Evolutionary conservation across 1,284 basidiomycete species (phyloP).

Genomic region (Fistulinella cinereoalba): DNA sequence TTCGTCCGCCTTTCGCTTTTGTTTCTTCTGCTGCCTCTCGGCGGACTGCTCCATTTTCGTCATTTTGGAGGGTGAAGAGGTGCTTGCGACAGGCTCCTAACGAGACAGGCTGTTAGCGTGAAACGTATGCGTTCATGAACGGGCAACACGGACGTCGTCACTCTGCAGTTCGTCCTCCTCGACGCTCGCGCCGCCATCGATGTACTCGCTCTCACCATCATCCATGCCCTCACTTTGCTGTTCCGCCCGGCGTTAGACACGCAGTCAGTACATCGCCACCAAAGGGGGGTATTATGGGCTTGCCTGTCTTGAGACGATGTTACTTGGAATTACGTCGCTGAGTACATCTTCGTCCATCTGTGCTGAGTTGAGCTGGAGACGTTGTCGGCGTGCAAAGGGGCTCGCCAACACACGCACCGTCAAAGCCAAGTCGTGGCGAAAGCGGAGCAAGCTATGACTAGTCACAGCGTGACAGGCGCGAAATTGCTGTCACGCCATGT

Average conservation of each 20-base stretch:
- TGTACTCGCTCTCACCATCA: slow-evolving; percentile 63
- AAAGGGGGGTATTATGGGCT: slow-evolving; percentile 14
- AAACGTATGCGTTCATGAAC: slow-evolving; percentile 9
- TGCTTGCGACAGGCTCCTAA: slow-evolving; percentile 27
- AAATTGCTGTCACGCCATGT: slow-evolving; percentile 8
- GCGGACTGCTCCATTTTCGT: slow-evolving; percentile 39
- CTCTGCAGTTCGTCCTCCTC: slow-evolving; percentile 67
- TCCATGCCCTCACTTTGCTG: slow-evolving; percentile 68
- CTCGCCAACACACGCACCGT: slow-evolving; percentile 14
- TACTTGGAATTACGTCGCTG: slow-evolving; percentile 78
- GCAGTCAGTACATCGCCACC: slow-evolving; percentile 11
- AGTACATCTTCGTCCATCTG: slow-evolving; percentile 70
- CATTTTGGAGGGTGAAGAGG: slow-evolving; percentile 40
- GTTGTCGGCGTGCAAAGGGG: background rate
- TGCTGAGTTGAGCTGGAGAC: slow-evolving; percentile 13
- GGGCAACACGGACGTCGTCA: slow-evolving; percentile 46
- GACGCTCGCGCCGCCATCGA: slow-evolving; percentile 43
- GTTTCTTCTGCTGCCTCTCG: slow-evolving; percentile 52
- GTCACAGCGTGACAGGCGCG: slow-evolving; percentile 21
- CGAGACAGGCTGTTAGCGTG: slow-evolving; percentile 9
- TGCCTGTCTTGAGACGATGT: slow-evolving; percentile 80
- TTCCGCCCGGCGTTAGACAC: slow-evolving; percentile 2
- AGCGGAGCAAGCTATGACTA: slow-evolving; percentile 15
- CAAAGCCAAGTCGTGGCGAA: slow-evolving; percentile 21
- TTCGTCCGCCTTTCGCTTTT: slow-evolving; percentile 68